Base-by-base conservation (phyloP, 2,329 filamentous ascomycete species). In the Cladosporium oxysporum region DNA sequence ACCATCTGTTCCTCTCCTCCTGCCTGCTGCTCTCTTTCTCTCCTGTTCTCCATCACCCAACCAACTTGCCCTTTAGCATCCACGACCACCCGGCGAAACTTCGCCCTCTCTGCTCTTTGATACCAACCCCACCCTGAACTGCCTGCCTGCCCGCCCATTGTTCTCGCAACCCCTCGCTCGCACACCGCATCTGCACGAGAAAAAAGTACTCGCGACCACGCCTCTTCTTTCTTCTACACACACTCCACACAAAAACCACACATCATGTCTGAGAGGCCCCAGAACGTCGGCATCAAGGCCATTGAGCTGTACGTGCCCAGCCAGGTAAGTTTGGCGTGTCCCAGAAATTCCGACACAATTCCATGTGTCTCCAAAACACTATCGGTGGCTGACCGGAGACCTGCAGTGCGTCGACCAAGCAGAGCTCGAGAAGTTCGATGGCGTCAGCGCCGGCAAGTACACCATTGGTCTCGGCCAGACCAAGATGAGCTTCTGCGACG, bases 401-500 rank as follows among this genome's bases (percentile, higher is more conserved):
- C n/a, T 65, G 49, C 77, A 84, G 82, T 84, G 82, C 72, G 82
- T 84, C 70, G 82, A 84, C 74, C 82, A 84, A 76, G 72, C 79
- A 69, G 82, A 84, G 72, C 81, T 84, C 67, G 82, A 84, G 75
- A 83, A 83, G 76, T 84, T 83, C 78, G 82, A 84, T 81, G 82
- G 82, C 76, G 82, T 84, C 67, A 78, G 77, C 66, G 72, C 76
- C 67, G 82, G 82, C 72, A 84, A 84, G 72, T 84, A 84, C 78
- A 84, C 82, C 62, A 84, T 84, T 77, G 82, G 82, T 67, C 81
- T 84, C 67, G 82, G 82, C 72, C 82, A 84, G 79, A 84, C 82
- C 70, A 83, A 81, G 75, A 84, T 84, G 82, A 82, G 81, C 78
- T 84, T 84, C 77, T 84, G 82, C 75, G 82, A 84, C 75, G 82